Conservation (phyloP, 2,329 filamentous ascomycete species). For the Xylariaceae sp. region DNA sequence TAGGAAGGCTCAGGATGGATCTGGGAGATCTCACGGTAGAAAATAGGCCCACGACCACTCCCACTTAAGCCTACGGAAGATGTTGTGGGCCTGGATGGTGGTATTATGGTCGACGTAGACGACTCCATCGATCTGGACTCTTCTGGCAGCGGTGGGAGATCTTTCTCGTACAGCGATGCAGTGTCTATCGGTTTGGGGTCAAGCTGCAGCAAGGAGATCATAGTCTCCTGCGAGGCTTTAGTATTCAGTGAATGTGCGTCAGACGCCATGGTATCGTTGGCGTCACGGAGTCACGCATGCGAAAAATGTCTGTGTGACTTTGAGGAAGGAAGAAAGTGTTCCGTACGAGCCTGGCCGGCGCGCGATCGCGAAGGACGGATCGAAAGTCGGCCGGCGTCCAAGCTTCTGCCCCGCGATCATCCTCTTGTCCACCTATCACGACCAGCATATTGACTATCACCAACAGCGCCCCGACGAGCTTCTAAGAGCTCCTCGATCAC, state of each 20-base stretch:
- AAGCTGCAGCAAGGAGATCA: slow-evolving; percentile 68
- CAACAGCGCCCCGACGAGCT: neutral
- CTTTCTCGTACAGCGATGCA: slow-evolving; percentile 45
- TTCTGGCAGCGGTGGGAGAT: slow-evolving; percentile 34
- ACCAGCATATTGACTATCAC: neutral
- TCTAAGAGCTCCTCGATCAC: too few species aligned
- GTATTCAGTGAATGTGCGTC: slow-evolving; percentile 32
- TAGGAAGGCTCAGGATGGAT: neutral
- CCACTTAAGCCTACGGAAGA: slow-evolving; percentile 55
- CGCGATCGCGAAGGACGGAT: neutral
- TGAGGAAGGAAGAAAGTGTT: neutral
- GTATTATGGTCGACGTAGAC: slow-evolving; percentile 30
- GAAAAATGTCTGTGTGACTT: neutral
- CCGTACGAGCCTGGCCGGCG: neutral
- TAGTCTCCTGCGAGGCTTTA: slow-evolving; percentile 47
- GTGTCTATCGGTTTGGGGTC: slow-evolving; percentile 75
- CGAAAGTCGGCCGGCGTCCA: neutral
- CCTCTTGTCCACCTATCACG: neutral
- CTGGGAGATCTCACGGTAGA: slow-evolving; percentile 57
- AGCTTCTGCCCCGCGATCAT: neutral
- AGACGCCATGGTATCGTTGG: slow-evolving; percentile 16
- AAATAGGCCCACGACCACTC: slow-evolving; percentile 63
- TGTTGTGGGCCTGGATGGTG: slow-evolving; percentile 36
- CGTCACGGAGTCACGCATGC: neutral
- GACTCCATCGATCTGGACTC: slow-evolving; percentile 30